Conservation (phyloP, 768 basidiomycete species). For the Boletus huronensis region DNA sequence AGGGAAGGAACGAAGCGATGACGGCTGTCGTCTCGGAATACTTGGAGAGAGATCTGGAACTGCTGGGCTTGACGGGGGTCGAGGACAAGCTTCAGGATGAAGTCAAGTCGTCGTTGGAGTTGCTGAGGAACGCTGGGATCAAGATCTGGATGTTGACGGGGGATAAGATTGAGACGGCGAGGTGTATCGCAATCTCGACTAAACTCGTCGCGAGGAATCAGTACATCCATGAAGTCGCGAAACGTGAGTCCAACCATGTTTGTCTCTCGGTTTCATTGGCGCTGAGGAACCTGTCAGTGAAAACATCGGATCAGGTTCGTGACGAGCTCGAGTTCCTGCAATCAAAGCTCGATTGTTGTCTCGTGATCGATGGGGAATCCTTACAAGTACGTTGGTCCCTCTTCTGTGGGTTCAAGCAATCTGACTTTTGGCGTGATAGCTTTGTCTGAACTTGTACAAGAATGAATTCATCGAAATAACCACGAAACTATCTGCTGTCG, state of each 20-base stretch:
- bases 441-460: conserved; percentile 87
- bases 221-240: conserved; percentile 95
- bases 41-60: conserved; percentile 86
- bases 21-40: conserved; percentile 64
- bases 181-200: conserved; percentile 96
- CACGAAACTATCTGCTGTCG: conserved; percentile 93
- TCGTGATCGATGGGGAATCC: conserved; percentile 98
- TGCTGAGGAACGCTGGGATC: conserved; percentile 92
- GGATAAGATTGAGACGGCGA: conserved; percentile 98
- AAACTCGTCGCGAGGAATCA: conserved; percentile 95
- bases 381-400: conserved; percentile 60
- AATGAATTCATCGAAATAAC: conserved; percentile 95
- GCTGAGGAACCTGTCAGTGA: conserved; percentile 51
- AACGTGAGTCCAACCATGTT: conserved; percentile 47
- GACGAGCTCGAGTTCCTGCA: conserved; percentile 91
- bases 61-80: conserved; percentile 94
- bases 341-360: conserved; percentile 93
- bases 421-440: conserved; percentile 40
- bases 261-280: neutral
- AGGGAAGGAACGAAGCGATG: conserved; percentile 86
- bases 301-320: conserved; percentile 76
- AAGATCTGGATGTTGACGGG: conserved; percentile 99
- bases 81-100: conserved; percentile 99
- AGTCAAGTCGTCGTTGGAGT: conserved; percentile 88
- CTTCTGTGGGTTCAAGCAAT: neutral